Conservation (phyloP, 805 yeast species). For the Priceomyces fermenticarens region DNA sequence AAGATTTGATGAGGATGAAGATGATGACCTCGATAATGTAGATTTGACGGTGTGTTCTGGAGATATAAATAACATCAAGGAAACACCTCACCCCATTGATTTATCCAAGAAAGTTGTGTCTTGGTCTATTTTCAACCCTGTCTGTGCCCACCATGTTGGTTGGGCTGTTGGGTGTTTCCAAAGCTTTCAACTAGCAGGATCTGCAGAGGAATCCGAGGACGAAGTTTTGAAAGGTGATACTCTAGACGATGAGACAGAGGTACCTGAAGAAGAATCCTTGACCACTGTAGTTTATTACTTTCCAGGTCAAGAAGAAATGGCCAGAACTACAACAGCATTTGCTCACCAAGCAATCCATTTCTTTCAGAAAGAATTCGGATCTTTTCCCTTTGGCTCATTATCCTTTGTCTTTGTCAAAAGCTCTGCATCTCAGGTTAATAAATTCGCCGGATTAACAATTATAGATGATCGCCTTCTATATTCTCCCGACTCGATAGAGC, state of each 20-base stretch:
- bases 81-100: conserved; percentile 74
- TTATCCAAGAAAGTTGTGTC: conserved; percentile 68
- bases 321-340: conserved; percentile 71
- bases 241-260: conserved; percentile 23
- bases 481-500: conserved; percentile 73
- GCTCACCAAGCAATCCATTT: conserved; percentile 77
- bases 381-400: conserved; percentile 86
- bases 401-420: conserved; percentile 72
- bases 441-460: conserved; percentile 74
- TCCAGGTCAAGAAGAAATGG: conserved; percentile 55
- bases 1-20: conserved; percentile 42
- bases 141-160: conserved; percentile 91
- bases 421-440: conserved; percentile 42
- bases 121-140: conserved; percentile 76
- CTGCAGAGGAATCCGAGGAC: conserved; percentile 23
- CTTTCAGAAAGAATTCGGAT: conserved; percentile 84
- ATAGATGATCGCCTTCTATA: conserved; percentile 62
- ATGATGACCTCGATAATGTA: conserved; percentile 42
- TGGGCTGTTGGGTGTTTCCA: conserved; percentile 92
- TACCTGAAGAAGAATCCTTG: conserved; percentile 22
- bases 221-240: conserved; percentile 34
- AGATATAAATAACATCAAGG: conserved; percentile 63
- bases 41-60: conserved; percentile 70
- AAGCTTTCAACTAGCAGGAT: conserved; percentile 51
- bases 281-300: conserved; percentile 58